A percentile compares a stretch with the other conserved stretches of the same genome.
Evolutionary conservation across 495 filamentous ascomycete species (phyloP).

Genomic region (Oidiodendron maius): DNA sequence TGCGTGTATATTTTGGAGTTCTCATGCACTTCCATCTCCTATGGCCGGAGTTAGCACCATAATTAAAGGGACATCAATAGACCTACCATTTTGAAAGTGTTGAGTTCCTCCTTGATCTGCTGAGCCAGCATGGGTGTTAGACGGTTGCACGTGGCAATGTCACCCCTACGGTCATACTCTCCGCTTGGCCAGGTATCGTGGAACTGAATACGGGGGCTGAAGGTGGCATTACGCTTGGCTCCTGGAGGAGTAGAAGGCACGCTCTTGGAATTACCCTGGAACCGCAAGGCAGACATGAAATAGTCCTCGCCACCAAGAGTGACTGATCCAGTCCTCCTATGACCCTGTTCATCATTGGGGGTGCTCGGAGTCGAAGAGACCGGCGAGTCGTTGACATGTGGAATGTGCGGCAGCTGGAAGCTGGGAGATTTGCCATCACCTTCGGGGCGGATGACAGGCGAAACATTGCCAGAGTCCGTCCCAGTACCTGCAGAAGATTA

Average conservation of each 20-base stretch:
- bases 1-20: slow-evolving; percentile 98
- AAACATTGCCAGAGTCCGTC: slow-evolving; percentile 60
- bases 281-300: slow-evolving; percentile 69
- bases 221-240: slow-evolving; percentile 69
- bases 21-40: slow-evolving; percentile 99
- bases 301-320: slow-evolving; percentile 81
- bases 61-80: not conserved
- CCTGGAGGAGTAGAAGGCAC: slow-evolving; percentile 69
- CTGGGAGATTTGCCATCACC: slow-evolving; percentile 43
- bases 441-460: slow-evolving; percentile 51
- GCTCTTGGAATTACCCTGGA: slow-evolving; percentile 64
- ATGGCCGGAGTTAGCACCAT: slow-evolving; percentile 21
- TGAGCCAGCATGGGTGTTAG: slow-evolving; percentile 95
- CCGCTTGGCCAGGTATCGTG: slow-evolving; percentile 92
- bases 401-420: slow-evolving; percentile 47
- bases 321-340: slow-evolving; percentile 58
- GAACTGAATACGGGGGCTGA: slow-evolving; percentile 90
- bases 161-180: slow-evolving; percentile 94
- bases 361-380: slow-evolving; percentile 79
- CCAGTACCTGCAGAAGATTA: slow-evolving; percentile 39
- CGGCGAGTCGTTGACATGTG: slow-evolving; percentile 67
- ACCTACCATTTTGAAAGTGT: slow-evolving; percentile 98
- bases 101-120: slow-evolving; percentile 99
- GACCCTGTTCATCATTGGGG: slow-evolving; percentile 65
- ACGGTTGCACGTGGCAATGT: slow-evolving; percentile 96